Base-by-base conservation (phyloP, 495 filamentous ascomycete genomes). In the Staphylotrichum tortipilum region DNA sequence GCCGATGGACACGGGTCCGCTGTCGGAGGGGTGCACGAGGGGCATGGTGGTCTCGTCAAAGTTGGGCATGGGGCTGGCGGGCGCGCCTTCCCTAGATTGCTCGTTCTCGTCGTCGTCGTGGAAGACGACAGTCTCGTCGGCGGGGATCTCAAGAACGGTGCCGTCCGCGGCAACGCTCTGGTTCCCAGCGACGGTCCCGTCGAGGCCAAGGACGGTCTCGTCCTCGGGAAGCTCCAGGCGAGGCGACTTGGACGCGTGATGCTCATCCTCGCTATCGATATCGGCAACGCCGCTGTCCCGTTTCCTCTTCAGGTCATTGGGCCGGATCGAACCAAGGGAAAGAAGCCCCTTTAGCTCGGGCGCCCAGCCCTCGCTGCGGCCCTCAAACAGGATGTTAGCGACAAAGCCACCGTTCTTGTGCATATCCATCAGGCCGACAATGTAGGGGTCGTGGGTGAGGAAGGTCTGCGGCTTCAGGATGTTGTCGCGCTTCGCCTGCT, bases 401-500 rank as follows among this genome's bases (percentile, higher is more conserved):
- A 95, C 86, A 59, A 98, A 96, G 21, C 81, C 84, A 34, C 91
- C 91, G 37, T 79, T 88, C 60, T 84, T 86, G 62, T 94, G 90
- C 68, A 95, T 79, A 58, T 84, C 86, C 74, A 94, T 84, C n/a
- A 98, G 73, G 29, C 87, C 85, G 11, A 95, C 70, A 15, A 96
- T 68, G 33, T 88, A 78, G 1, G 90, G 88, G 55, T 98, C 88
- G 33, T 89, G 80, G 12, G 91, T 84, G 22, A 96, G 68, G 62
- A 91, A 94, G 12, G 79, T 78, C 21, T 85, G 76, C 7, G 81
- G 79, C 63, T 85, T 87, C 44, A 94, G 67, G 53, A 96, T 96
- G 39, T 80, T 83, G 17, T 84, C 81, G 51, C 84, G 82, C 53
- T 90, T 84, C 24, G 78, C 73, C 58, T 94, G 87, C 64, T 88